Percentiles rank a stretch among this genome's conserved stretches.
phyloP scores from a whole-genome alignment of 805 yeast species.

The Saturnispora galanensis region DNA sequence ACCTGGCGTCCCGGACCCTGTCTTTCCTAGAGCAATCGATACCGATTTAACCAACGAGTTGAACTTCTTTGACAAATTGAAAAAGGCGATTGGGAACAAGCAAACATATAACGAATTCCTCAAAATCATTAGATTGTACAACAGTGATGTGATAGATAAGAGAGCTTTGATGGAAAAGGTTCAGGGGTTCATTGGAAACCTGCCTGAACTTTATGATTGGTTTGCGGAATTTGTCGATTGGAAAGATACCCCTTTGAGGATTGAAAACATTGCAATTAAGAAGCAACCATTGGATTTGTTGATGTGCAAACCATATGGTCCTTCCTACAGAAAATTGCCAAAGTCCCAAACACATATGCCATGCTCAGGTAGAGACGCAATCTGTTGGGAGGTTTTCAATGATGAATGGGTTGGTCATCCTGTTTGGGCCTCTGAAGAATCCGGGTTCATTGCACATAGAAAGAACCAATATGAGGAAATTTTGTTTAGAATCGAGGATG shows the following conservation, averaged over 20 bases:
- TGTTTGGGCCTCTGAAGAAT: conserved; percentile 99
- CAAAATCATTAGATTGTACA: conserved; percentile 75
- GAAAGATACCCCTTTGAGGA: conserved; percentile 73
- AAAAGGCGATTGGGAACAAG: conserved; percentile 78
- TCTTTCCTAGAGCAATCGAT: conserved; percentile 43
- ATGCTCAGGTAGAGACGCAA: conserved; percentile 95
- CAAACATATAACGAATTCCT: conserved; percentile 88
- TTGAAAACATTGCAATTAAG: conserved; percentile 79
- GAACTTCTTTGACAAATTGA: conserved; percentile 83
- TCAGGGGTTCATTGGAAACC: conserved; percentile 75
- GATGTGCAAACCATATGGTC: conserved; percentile 89
- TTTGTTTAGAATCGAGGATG: conserved; percentile 90
- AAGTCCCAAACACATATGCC: conserved; percentile 94
- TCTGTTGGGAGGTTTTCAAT: conserved; percentile 98
- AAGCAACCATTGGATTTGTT: conserved; percentile 87
- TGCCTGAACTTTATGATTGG: conserved; percentile 77
- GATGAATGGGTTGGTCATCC: conserved; percentile 99
- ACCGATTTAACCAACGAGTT: conserved; percentile 75
- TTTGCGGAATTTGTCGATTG: conserved; percentile 86
- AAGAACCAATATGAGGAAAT: conserved; percentile 97
- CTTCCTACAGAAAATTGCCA: conserved; percentile 87
- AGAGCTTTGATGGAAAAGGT: conserved; percentile 73
- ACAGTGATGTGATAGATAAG: conserved; percentile 85
- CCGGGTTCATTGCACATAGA: conserved; percentile 97
- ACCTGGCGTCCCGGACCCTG: conserved; percentile 82